Conservation (phyloP, 768 basidiomycete species). For the Lyophyllum shimeji region DNA sequence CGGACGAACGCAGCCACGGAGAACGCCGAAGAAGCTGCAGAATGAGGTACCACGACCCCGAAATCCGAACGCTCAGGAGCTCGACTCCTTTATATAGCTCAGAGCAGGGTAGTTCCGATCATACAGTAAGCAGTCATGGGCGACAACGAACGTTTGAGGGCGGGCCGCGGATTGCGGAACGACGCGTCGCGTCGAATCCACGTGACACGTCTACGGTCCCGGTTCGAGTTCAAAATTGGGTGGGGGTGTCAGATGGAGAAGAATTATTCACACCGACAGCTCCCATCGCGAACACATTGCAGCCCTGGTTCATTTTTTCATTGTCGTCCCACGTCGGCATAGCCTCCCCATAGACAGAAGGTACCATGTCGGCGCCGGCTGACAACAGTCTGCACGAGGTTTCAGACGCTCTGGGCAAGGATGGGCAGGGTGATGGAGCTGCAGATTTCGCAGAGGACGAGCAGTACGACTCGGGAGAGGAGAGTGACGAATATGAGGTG, state of each 20-base stretch:
- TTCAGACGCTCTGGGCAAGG: constrained; percentile 9
- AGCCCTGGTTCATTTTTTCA: constrained; percentile 1
- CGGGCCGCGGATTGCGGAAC: background rate
- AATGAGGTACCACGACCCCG: no score
- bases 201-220: constrained; percentile 18
- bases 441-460: constrained; percentile 3
- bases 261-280: constrained; percentile 19
- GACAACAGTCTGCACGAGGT: constrained; percentile 13
- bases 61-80: background rate
- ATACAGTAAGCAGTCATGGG: background rate
- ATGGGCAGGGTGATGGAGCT: constrained; percentile 8
- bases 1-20: no score
- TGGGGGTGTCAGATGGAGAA: constrained; percentile 16
- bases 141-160: background rate
- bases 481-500: constrained; percentile 23
- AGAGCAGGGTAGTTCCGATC: background rate
- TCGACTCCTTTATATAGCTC: background rate
- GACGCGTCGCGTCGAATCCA: constrained; percentile 16
- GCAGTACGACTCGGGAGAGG: constrained; percentile 18
- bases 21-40: background rate
- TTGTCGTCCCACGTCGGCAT: background rate
- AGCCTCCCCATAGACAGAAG: background rate
- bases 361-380: constrained; percentile 17
- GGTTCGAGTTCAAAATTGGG: constrained; percentile 11
- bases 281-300: constrained; percentile 8